Evolutionary conservation across 2,329 filamentous ascomycete species (phyloP).

Genomic region (Aspergillus vadensis): DNA sequence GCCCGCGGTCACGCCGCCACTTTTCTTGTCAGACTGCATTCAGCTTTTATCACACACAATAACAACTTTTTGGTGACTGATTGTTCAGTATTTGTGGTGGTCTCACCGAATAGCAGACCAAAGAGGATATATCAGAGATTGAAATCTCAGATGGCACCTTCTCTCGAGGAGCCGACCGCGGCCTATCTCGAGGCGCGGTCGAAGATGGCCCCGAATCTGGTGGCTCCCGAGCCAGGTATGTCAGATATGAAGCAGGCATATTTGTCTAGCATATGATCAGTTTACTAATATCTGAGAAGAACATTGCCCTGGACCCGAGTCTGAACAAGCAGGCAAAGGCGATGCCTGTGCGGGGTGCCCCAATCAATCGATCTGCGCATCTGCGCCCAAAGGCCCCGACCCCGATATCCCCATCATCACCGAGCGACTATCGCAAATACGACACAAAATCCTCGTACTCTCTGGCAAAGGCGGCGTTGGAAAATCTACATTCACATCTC

Average conservation of each 20-base stretch:
- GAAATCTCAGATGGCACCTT: conserved; percentile 69
- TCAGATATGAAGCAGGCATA: conserved; percentile 5
- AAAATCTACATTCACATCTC: conserved; percentile 88
- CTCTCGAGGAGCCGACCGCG: conserved; percentile 71
- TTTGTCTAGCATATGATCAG: background rate
- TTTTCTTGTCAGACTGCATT: conserved; percentile 9
- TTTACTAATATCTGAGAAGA: conserved; percentile 50
- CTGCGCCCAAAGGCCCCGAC: conserved; percentile 91
- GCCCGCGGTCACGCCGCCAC: conserved; percentile 27
- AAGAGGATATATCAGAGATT: background rate
- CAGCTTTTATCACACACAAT: background rate
- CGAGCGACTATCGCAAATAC: conserved; percentile 74
- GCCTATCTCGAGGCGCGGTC: conserved; percentile 75
- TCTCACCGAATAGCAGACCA: background rate
- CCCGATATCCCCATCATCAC: conserved; percentile 90
- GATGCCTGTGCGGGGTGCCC: conserved; percentile 94
- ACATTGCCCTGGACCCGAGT: conserved; percentile 81
- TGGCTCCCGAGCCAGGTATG: conserved; percentile 82
- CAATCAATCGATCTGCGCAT: conserved; percentile 93
- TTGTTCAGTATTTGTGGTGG: background rate
- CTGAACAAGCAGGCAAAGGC: conserved; percentile 58
- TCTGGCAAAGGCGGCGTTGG: conserved; percentile 96
- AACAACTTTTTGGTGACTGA: background rate
- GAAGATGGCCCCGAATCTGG: conserved; percentile 77
- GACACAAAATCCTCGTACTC: conserved; percentile 89